Evolutionary conservation across 2,329 filamentous ascomycete species (phyloP).

Genomic region (Dothistroma septosporum): DNA sequence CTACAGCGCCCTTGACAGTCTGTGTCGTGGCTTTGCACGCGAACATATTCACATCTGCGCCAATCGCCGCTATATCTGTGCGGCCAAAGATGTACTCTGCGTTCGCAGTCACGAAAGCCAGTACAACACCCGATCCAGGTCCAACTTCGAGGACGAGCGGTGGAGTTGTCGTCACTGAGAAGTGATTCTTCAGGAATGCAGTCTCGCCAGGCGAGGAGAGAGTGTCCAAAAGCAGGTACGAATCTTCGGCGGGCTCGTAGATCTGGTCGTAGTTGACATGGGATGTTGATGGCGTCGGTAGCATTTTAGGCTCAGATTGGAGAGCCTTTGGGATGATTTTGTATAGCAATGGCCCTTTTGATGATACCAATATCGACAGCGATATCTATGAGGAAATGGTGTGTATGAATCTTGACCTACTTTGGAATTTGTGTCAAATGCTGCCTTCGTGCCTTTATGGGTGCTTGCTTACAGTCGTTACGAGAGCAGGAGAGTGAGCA

Average conservation of each 20-base stretch:
- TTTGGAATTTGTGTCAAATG: background rate
- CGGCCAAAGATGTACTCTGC: constrained; percentile 67
- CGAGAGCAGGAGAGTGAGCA: too few species aligned
- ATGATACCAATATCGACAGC: background rate
- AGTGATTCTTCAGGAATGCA: constrained; percentile 62
- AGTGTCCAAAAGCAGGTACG: constrained; percentile 88
- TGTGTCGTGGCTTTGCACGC: constrained; percentile 71
- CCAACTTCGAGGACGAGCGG: constrained; percentile 77
- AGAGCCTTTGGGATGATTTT: background rate
- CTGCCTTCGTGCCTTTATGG: background rate
- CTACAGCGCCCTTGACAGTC: constrained; percentile 58
- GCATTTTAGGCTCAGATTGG: constrained; percentile 56
- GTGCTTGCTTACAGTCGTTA: background rate
- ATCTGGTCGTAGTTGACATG: constrained; percentile 85
- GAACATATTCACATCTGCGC: constrained; percentile 78
- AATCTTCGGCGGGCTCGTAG: constrained; percentile 95
- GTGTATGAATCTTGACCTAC: background rate
- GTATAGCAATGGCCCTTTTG: background rate
- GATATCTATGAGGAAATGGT: background rate
- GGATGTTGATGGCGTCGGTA: constrained; percentile 88
- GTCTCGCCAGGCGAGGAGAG: constrained; percentile 69
- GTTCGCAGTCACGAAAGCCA: constrained; percentile 80
- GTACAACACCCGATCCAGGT: constrained; percentile 87
- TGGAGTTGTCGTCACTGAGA: constrained; percentile 40
- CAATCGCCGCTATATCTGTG: constrained; percentile 65